Evolutionary conservation across 331 rosid genomes (phyloP).

Genomic region (Acacia pycnantha): DNA sequence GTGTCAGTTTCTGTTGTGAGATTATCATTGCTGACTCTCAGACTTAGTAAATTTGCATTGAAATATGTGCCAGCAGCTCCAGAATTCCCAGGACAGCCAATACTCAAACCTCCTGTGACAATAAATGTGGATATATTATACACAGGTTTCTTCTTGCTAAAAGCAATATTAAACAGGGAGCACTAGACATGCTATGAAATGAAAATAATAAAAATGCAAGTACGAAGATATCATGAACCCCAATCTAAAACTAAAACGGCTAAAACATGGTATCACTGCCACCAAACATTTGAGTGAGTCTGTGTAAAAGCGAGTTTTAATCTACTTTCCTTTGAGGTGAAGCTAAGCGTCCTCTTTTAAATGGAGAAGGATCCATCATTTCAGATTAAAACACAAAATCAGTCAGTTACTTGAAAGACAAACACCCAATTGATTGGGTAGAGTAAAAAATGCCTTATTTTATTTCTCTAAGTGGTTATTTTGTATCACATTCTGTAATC

Average conservation of each 20-base stretch:
- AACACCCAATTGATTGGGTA: neutral
- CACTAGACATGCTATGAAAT: slow-evolving; percentile 16
- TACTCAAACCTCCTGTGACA: slow-evolving; percentile 84
- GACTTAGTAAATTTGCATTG: slow-evolving; percentile 85
- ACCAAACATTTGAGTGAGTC: neutral
- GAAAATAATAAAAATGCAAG: slow-evolving; percentile 18
- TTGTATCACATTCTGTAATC: neutral
- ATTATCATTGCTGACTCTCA: slow-evolving; percentile 91
- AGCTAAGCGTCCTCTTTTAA: neutral
- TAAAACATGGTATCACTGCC: neutral
- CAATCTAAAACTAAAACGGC: neutral
- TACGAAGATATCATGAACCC: slow-evolving; percentile 12
- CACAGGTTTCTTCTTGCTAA: slow-evolving; percentile 20
- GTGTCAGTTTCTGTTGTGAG: slow-evolving; percentile 95
- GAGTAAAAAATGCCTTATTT: neutral
- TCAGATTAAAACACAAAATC: neutral
- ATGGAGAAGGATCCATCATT: neutral
- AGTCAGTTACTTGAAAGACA: neutral
- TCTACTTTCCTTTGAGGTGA: neutral
- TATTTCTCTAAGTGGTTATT: neutral
- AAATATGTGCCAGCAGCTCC: slow-evolving; percentile 99
- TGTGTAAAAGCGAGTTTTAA: neutral
- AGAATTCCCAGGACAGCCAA: slow-evolving; percentile 89
- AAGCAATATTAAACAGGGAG: neutral
- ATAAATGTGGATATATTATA: slow-evolving; percentile 29